Evolutionary conservation across 1,284 basidiomycete genomes (phyloP).

Genomic region (Sporisorium graminicola): DNA sequence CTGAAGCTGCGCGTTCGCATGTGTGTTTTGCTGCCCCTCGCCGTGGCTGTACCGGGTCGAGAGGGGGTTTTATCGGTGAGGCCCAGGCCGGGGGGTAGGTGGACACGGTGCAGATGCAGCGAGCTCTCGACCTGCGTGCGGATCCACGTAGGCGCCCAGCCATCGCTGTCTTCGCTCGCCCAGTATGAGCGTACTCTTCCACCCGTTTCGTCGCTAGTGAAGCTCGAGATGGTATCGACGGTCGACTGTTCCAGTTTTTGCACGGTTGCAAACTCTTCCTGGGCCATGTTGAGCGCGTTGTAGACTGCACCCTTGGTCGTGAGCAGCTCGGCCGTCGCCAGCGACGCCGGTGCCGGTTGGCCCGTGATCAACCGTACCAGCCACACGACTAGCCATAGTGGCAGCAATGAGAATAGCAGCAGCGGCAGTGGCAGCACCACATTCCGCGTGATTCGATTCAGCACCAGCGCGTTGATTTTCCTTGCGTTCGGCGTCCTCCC

Average conservation of each 20-base stretch:
- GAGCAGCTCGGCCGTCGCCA: constrained; percentile 51
- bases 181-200: constrained; percentile 26
- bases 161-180: constrained; percentile 33
- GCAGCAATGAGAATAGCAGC: constrained; percentile 49
- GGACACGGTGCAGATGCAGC: constrained; percentile 27
- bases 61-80: neutral
- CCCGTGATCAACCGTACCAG: constrained; percentile 34
- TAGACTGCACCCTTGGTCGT: constrained; percentile 39
- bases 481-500: constrained; percentile 53
- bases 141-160: constrained; percentile 52
- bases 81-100: constrained; percentile 18
- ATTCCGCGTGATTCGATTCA: constrained; percentile 19
- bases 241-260: constrained; percentile 20
- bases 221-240: constrained; percentile 14
- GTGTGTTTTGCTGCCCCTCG: neutral
- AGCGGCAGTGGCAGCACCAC: constrained; percentile 41
- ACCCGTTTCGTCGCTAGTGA: constrained; percentile 10
- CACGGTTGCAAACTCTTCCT: constrained; percentile 53
- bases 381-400: constrained; percentile 36
- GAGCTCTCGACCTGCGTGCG: constrained; percentile 39
- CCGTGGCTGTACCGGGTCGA: neutral
- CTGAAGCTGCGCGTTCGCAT: constrained; percentile 39
- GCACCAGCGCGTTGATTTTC: constrained; percentile 24
- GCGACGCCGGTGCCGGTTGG: constrained; percentile 26
- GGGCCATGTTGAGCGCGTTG: constrained; percentile 54